These are phyloP conservation scores for Pachysandra terminalis DNA, from an alignment of 164 flowering plant species.

Conservation along the genomic window DNA sequence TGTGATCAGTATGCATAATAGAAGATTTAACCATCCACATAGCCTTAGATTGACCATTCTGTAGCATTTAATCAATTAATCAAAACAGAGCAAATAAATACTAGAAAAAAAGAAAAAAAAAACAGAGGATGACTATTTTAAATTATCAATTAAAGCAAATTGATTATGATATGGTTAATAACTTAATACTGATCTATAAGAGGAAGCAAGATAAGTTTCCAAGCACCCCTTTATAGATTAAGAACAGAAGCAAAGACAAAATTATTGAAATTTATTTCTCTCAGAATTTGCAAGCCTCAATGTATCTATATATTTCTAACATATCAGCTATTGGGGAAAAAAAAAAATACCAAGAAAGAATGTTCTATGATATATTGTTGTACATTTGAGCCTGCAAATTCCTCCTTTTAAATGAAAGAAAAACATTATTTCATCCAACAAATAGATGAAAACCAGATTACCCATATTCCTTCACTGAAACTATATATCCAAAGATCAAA, in stretches of 20 bases:
- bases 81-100: not conserved
- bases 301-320: no score
- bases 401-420: no score
- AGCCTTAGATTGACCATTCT: slow-evolving; percentile 24
- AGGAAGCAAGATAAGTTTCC: not conserved
- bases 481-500: no score
- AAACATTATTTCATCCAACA: no score
- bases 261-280: not conserved
- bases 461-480: no score
- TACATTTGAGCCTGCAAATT: no score
- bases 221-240: not conserved
- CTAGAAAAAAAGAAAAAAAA: no score
- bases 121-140: not conserved
- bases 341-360: no score
- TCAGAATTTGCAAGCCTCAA: not conserved
- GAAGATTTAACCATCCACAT: slow-evolving; percentile 21
- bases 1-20: slow-evolving; percentile 24
- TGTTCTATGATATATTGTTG: no score
- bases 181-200: not conserved
- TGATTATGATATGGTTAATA: not conserved
- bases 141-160: not conserved
- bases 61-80: not conserved
- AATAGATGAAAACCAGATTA: no score
- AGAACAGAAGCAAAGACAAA: no score
- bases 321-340: no score